Percentiles rank a stretch among this genome's conserved stretches.
Conservation (phyloP, 2,329 filamentous ascomycete genomes). For the Colletotrichum brevisporum region DNA sequence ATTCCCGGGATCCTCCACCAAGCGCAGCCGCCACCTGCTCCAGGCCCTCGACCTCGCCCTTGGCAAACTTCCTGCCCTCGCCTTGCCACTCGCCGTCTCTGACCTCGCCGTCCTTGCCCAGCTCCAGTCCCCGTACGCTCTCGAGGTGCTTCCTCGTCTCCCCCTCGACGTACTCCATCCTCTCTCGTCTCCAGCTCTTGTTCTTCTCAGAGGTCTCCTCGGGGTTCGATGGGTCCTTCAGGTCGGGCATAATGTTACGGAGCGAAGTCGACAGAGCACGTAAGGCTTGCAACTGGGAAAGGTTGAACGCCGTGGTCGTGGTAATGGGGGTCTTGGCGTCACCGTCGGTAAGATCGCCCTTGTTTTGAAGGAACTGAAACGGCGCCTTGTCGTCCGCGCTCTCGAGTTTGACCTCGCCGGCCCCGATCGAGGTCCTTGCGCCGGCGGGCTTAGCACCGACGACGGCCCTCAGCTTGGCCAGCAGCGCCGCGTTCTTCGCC, state of each 20-base stretch:
- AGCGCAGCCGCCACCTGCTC: conserved; percentile 66
- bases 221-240: conserved; percentile 53
- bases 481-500: conserved; percentile 78
- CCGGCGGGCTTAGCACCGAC: conserved; percentile 50
- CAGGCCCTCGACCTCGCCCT: conserved; percentile 70
- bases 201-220: conserved; percentile 52
- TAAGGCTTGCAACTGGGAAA: conserved; percentile 86
- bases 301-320: conserved; percentile 82
- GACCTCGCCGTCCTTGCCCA: conserved; percentile 72
- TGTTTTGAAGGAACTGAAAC: conserved; percentile 72
- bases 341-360: conserved; percentile 64
- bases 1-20: conserved; percentile 48
- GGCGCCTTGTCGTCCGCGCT: conserved; percentile 46
- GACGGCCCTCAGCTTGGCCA: conserved; percentile 71
- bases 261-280: conserved; percentile 75
- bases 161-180: conserved; percentile 86
- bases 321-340: conserved; percentile 70
- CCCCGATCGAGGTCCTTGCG: conserved; percentile 41
- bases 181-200: conserved; percentile 76
- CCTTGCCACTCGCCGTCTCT: conserved; percentile 76
- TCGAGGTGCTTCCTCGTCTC: conserved; percentile 85
- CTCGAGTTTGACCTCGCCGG: conserved; percentile 44
- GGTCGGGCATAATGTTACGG: conserved; percentile 74
- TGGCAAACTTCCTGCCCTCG: conserved; percentile 62
- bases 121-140: conserved; percentile 75